Evolutionary conservation across 495 filamentous ascomycete genomes (phyloP), one percentile per base, ranked within the genome.

Genomic region (Aspergillus ostianus): DNA sequence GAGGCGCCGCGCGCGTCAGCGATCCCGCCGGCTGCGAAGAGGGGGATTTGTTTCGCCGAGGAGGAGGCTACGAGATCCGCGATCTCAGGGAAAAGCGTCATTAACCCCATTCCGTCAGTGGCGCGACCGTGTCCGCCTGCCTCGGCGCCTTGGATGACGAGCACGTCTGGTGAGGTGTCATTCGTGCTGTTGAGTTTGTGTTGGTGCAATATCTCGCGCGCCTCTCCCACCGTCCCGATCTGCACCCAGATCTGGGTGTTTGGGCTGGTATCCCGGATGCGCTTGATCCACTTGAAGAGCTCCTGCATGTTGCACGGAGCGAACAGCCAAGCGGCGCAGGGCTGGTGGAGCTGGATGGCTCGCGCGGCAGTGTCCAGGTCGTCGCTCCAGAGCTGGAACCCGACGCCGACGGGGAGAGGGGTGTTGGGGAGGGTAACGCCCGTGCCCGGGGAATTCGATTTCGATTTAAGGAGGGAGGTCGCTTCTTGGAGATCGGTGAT

Each of bases 1-100:
- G 84, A 84, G 3, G 81, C 82, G 1, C 86, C 84, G 18, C 89
- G 73, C 5, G 84, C 85, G 66, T 93, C 89, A 0, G 78, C 77
- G 56, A 93, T 85, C 0, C 89, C 90, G 3, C 90, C 90, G 0
- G 90, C 87, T 0, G 88, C 90, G 41, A 92, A 68, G 4, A 93
- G 60, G 3, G 82, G 80, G 51, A 89, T 74, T 23, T 76, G 53
- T 44, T 68, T 70, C 15, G 23, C 12, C 10, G 36, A 17, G 10
- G 36, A 8, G 10, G 13, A 63, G 20, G 73, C 69, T 53, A 92
- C 52, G 51, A 76, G 68, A 65, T 89, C 86, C n/a, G 66, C 67
- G 2, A 85, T 69, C 66, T 89, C 86, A 0, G 85, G 85, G 3
- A 89, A 64, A 10, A 89, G 64, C 3, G 77, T 55, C 51, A 87